Conservation (phyloP, 1,284 basidiomycete species). For the Puccinia coronata region DNA sequence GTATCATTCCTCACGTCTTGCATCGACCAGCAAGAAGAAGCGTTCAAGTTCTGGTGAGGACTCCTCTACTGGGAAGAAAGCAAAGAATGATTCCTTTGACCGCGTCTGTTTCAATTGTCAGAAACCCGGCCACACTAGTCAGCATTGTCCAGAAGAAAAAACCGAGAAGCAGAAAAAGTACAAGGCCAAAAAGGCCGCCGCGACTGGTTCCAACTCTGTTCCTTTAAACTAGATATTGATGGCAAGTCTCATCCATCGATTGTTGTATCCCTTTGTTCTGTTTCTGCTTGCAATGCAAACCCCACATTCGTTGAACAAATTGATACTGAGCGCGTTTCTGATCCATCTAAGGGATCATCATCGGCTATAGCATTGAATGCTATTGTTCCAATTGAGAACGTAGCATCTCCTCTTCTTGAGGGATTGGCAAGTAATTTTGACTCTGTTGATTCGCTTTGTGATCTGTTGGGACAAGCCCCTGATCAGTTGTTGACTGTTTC, state of each 20-base stretch:
- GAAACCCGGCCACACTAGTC: not conserved
- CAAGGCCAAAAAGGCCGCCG: not conserved
- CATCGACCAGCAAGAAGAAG: not conserved
- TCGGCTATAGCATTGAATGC: not conserved
- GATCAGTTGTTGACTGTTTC: not conserved
- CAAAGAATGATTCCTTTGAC: not conserved
- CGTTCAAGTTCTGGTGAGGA: not conserved
- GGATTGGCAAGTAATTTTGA: too few species aligned
- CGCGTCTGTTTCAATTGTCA: slow-evolving; percentile 3
- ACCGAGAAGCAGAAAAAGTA: not conserved
- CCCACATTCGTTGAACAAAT: not conserved
- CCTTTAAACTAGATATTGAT: slow-evolving; percentile 20
- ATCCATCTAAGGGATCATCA: not conserved
- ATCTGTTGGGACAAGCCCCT: not conserved
- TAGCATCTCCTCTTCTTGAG: not conserved
- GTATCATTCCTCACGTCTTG: not conserved
- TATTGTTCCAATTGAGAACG: not conserved
- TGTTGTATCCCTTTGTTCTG: not conserved
- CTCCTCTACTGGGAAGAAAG: not conserved
- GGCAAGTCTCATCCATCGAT: not conserved
- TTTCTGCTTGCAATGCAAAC: not conserved
- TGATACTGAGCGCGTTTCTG: not conserved
- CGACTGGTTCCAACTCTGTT: not conserved
- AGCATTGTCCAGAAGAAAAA: not conserved
- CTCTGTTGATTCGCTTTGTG: not conserved